These are phyloP conservation scores for Salvia sclarea DNA, from an alignment of 305 asterid genomes.

Conservation along the genomic window DNA sequence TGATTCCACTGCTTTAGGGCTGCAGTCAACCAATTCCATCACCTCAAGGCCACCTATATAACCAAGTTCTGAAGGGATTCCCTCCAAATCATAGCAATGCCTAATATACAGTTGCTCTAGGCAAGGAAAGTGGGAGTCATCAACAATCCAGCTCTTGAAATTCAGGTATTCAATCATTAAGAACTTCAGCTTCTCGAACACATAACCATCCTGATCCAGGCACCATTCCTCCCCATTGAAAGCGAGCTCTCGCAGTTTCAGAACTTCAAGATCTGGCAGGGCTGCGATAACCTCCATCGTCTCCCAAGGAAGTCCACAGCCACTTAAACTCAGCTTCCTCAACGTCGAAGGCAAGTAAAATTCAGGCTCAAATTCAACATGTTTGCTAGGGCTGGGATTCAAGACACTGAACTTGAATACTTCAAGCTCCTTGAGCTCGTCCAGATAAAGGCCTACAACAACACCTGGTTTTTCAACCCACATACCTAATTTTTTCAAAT, in stretches of 20 bases:
- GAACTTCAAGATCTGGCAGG: conserved; percentile 36
- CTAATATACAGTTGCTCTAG: conserved; percentile 32
- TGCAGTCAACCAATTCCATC: conserved; percentile 36
- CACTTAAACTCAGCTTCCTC: conserved; percentile 38
- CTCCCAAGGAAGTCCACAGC: conserved; percentile 40
- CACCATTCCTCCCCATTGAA: conserved; percentile 34
- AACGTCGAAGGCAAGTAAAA: conserved; percentile 31
- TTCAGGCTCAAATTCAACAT: conserved; percentile 3
- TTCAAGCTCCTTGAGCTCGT: conserved; percentile 8
- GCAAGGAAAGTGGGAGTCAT: conserved; percentile 4
- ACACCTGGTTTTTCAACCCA: conserved; percentile 19
- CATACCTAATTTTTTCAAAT: conserved; percentile 26
- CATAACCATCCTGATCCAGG: background rate
- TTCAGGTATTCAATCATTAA: conserved; percentile 39
- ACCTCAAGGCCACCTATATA: conserved; percentile 5
- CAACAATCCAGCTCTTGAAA: conserved; percentile 28
- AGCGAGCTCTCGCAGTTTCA: conserved; percentile 43
- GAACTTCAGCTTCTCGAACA: conserved; percentile 28
- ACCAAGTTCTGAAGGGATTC: conserved; percentile 20
- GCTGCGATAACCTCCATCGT: conserved; percentile 33
- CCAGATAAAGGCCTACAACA: background rate
- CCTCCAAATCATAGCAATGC: conserved; percentile 36
- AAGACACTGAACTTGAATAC: conserved; percentile 25
- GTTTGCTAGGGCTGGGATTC: conserved; percentile 24
- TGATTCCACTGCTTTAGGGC: conserved; percentile 28